These are phyloP conservation scores for Synchytrium microbalum DNA, from an alignment of 371 early-diverging fungal species.

Conservation along the genomic window DNA sequence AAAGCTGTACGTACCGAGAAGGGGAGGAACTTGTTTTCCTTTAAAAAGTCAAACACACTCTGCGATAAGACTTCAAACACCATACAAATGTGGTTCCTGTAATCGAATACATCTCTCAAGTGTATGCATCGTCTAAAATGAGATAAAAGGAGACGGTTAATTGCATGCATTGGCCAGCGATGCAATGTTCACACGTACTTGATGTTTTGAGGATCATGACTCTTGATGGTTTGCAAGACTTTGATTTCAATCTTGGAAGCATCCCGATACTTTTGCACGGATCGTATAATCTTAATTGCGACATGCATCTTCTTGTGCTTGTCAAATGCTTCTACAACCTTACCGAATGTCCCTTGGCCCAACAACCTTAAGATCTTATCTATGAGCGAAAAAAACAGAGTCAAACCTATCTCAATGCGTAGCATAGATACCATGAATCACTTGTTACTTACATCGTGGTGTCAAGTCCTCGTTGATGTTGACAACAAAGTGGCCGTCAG, in stretches of 20 bases:
- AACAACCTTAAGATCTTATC: conserved; percentile 73
- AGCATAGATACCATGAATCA: neutral
- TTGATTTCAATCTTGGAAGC: conserved; percentile 85
- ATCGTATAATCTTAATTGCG: conserved; percentile 84
- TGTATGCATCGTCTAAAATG: conserved; percentile 53
- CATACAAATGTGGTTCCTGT: conserved; percentile 91
- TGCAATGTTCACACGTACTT: conserved; percentile 21
- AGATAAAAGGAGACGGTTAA: conserved; percentile 2
- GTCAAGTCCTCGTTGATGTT: conserved; percentile 63
- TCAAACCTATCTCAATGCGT: conserved; percentile 6
- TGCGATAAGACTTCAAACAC: conserved; percentile 86
- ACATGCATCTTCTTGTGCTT: conserved; percentile 20
- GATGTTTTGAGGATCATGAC: conserved; percentile 57
- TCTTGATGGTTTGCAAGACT: conserved; percentile 66
- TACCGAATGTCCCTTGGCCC: conserved; percentile 97
- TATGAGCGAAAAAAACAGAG: conserved; percentile 14
- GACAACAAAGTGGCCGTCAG: conserved; percentile 87
- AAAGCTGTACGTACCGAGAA: conserved; percentile 76
- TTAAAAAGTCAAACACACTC: conserved; percentile 88
- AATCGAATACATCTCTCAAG: conserved; percentile 70
- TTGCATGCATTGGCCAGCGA: no score
- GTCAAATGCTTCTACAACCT: conserved; percentile 86
- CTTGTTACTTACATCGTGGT: conserved; percentile 50
- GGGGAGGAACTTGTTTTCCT: conserved; percentile 77
- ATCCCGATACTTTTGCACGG: conserved; percentile 89